These are phyloP conservation scores for Gleditsia sinensis DNA, from an alignment of 306 rosid species.

Conservation along the genomic window DNA sequence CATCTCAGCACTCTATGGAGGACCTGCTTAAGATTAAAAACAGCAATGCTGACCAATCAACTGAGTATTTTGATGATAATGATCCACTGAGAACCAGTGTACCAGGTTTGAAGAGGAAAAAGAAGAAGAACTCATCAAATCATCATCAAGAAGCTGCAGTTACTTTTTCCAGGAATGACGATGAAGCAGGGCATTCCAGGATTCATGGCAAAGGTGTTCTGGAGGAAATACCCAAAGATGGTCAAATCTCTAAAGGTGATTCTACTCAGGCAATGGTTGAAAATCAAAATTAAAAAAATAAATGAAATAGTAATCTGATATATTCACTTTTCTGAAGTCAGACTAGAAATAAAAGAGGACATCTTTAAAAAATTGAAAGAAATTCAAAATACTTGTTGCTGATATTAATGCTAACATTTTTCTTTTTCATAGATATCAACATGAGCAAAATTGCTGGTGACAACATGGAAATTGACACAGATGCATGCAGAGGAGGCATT, in stretches of 20 bases:
- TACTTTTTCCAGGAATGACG: conserved; percentile 46
- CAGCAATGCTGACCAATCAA: conserved; percentile 33
- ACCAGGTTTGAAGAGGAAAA: conserved; percentile 37
- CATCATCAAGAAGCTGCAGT: conserved; percentile 32
- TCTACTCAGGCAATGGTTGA: conserved; percentile 29
- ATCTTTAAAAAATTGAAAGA: conserved; percentile 1
- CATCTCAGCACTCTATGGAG: conserved; percentile 40
- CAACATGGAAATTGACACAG: conserved; percentile 32
- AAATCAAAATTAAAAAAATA: conserved; percentile 6
- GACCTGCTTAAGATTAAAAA: conserved; percentile 41
- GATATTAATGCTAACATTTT: neutral
- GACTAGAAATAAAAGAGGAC: neutral
- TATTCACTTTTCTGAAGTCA: neutral
- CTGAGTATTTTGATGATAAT: conserved; percentile 40
- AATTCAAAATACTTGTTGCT: conserved; percentile 10
- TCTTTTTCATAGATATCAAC: conserved; percentile 40
- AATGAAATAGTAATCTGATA: conserved; percentile 30
- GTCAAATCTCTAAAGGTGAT: conserved; percentile 41
- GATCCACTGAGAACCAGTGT: conserved; percentile 27
- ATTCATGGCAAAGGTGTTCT: conserved; percentile 36
- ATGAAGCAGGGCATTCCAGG: conserved; percentile 34
- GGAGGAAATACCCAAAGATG: conserved; percentile 33
- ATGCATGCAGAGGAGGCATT: conserved; percentile 42
- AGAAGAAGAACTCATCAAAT: conserved; percentile 36
- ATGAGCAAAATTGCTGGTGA: conserved; percentile 35